A percentile compares a stretch with the other conserved stretches of the same genome.
These are phyloP conservation scores for Musa acuminata DNA, from an alignment of 176 grass and related monocot species.

Conservation along the genomic window DNA sequence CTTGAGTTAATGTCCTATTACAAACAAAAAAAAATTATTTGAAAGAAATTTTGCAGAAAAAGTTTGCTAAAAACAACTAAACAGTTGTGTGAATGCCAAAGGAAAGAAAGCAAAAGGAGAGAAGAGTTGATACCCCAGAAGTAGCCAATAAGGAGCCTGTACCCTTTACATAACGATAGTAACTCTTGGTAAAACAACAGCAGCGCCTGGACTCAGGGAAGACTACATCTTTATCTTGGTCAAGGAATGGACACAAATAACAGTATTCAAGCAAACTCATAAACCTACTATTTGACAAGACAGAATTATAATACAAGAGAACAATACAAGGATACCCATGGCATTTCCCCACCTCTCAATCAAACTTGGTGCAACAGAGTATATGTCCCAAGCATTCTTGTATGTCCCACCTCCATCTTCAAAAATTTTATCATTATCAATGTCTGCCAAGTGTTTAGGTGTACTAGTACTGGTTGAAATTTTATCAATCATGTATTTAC, in stretches of 20 bases:
- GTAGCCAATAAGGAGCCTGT: conserved; percentile 78
- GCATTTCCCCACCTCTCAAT: conserved; percentile 91
- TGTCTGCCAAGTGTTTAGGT: conserved; percentile 3
- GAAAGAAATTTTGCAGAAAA: neutral
- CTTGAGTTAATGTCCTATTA: conserved; percentile 11
- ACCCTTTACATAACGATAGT: conserved; percentile 90
- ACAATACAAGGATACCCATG: conserved; percentile 64
- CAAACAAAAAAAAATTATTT: neutral
- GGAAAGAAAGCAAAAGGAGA: conserved; percentile 4
- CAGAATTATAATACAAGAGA: neutral
- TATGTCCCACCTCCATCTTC: conserved; percentile 24
- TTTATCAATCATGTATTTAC: conserved; percentile 5
- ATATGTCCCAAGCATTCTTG: conserved; percentile 27
- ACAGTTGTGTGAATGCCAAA: conserved; percentile 7
- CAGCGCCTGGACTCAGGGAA: conserved; percentile 69
- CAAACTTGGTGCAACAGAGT: conserved; percentile 59
- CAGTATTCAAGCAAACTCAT: conserved; percentile 3
- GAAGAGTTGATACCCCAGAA: conserved; percentile 44
- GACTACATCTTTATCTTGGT: conserved; percentile 69
- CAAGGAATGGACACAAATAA: conserved; percentile 24
- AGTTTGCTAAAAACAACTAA: conserved; percentile 14
- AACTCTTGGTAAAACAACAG: conserved; percentile 96
- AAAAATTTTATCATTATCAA: neutral
- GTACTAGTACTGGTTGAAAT: neutral
- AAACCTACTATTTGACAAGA: neutral